These are phyloP conservation scores for Phragmites australis DNA, from an alignment of 176 grass and related monocot species.

Conservation along the genomic window DNA sequence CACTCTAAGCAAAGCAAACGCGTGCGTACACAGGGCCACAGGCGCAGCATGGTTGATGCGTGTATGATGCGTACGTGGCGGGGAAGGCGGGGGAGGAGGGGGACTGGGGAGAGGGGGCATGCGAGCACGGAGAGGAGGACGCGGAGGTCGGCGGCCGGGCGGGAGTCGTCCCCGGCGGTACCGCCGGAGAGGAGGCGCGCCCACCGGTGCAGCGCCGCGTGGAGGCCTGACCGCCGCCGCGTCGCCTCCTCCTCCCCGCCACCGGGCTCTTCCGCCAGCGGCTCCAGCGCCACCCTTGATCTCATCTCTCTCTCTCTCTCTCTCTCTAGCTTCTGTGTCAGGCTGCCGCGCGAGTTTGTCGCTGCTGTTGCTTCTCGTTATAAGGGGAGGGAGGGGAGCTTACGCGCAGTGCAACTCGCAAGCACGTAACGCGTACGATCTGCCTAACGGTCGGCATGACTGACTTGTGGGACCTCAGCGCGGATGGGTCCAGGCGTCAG, in stretches of 20 bases:
- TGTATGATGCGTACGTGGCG: slow-evolving; percentile 42
- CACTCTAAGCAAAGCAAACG: slow-evolving; percentile 12
- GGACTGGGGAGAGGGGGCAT: slow-evolving; percentile 93
- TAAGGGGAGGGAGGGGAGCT: slow-evolving; percentile 1
- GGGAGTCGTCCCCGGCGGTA: slow-evolving; percentile 36
- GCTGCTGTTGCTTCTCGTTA: slow-evolving; percentile 31
- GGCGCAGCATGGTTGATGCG: neutral
- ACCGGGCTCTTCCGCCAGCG: slow-evolving; percentile 93
- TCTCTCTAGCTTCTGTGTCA: slow-evolving; percentile 31
- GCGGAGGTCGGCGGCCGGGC: slow-evolving; percentile 59
- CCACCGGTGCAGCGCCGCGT: slow-evolving; percentile 53
- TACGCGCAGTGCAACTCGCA: neutral
- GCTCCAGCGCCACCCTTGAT: slow-evolving; percentile 68
- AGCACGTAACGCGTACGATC: neutral
- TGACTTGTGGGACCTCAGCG: neutral
- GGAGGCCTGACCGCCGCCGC: slow-evolving; percentile 35
- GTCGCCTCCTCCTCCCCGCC: slow-evolving; percentile 53
- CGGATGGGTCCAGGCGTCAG: fast-evolving
- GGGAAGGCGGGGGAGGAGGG: slow-evolving; percentile 62
- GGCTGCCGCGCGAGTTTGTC: slow-evolving; percentile 34
- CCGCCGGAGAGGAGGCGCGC: slow-evolving; percentile 52
- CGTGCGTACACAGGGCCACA: neutral
- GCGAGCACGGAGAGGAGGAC: slow-evolving; percentile 90
- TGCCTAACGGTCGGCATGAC: neutral
- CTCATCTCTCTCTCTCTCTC: slow-evolving; percentile 33